Evolutionary conservation across 192 early-diverging fungal genomes (phyloP).

Genomic region (Endogone sp.): DNA sequence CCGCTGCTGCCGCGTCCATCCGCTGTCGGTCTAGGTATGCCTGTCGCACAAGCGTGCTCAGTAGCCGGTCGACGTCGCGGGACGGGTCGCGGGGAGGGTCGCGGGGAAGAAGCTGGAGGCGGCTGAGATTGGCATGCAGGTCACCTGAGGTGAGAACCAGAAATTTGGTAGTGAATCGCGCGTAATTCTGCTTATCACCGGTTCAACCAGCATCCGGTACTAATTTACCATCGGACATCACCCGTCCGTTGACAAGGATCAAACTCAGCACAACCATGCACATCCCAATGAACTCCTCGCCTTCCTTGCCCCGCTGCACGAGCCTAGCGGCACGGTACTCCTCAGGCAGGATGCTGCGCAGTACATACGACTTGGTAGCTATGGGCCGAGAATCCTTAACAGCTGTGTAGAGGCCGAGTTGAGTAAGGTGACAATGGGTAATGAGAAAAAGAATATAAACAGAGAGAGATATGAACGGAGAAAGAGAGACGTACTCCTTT

Average conservation of each 20-base stretch:
- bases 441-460: neutral
- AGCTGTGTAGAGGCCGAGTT: neutral
- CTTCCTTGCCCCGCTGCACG: conserved; percentile 34
- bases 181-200: neutral
- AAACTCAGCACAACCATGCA: conserved; percentile 54
- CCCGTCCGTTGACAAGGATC: conserved; percentile 51
- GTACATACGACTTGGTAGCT: conserved; percentile 33
- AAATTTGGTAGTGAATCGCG: neutral
- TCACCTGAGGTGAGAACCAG: neutral
- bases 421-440: neutral
- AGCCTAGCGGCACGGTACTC: conserved; percentile 22
- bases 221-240: conserved; percentile 38
- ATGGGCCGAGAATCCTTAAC: neutral
- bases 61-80: too few relatives aligned
- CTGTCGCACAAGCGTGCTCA: neutral
- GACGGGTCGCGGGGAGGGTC: conserved; percentile 1
- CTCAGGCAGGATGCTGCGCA: conserved; percentile 36
- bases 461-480: neutral
- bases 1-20: conserved; percentile 17
- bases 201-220: neutral
- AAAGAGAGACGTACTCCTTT: conserved; percentile 15
- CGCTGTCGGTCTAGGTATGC: conserved; percentile 21
- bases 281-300: conserved; percentile 43
- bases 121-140: neutral
- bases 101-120: neutral